phyloP scores from a whole-genome alignment of 2,329 filamentous ascomycete species.

The Fusarium siculi region DNA sequence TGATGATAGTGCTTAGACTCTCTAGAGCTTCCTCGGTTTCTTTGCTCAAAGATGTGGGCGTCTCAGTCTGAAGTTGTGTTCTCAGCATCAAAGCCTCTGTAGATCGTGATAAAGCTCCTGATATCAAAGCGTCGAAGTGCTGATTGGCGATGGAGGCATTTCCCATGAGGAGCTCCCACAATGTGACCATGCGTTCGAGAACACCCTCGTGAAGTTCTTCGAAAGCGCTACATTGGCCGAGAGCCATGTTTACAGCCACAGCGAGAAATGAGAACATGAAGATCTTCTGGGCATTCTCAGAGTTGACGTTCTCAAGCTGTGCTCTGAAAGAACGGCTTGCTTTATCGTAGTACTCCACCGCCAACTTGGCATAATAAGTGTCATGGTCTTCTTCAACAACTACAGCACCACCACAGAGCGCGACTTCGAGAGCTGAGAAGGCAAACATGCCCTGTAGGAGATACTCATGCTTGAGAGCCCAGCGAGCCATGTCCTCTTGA shows the following conservation, averaged over 20 bases:
- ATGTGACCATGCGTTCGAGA: slow-evolving; percentile 24
- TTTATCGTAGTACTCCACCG: slow-evolving; percentile 42
- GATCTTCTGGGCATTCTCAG: slow-evolving; percentile 34
- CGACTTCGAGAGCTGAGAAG: slow-evolving; percentile 38
- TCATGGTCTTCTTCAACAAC: slow-evolving; percentile 26
- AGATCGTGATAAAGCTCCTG: slow-evolving; percentile 28
- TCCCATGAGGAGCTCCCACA: slow-evolving; percentile 37
- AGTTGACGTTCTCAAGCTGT: slow-evolving; percentile 34
- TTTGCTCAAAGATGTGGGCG: not conserved
- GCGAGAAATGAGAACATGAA: slow-evolving; percentile 42
- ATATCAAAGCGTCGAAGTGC: slow-evolving; percentile 32
- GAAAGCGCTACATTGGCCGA: slow-evolving; percentile 30
- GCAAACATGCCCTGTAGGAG: slow-evolving; percentile 51
- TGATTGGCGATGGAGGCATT: slow-evolving; percentile 32
- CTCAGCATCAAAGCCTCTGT: slow-evolving; percentile 21
- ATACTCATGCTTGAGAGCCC: slow-evolving; percentile 52
- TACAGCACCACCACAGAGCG: slow-evolving; percentile 31
- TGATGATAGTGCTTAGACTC: slow-evolving; percentile 16
- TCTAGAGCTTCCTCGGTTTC: slow-evolving; percentile 22
- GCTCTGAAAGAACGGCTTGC: slow-evolving; percentile 37
- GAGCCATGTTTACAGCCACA: slow-evolving; percentile 39
- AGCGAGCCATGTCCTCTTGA: slow-evolving; percentile 47
- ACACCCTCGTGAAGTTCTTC: slow-evolving; percentile 28
- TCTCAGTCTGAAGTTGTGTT: slow-evolving; percentile 17
- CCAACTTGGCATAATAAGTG: slow-evolving; percentile 34